Evolutionary conservation across 495 filamentous ascomycete genomes (phyloP), one percentile per base, ranked within the genome.

Genomic region (Tuber melanosporum): DNA sequence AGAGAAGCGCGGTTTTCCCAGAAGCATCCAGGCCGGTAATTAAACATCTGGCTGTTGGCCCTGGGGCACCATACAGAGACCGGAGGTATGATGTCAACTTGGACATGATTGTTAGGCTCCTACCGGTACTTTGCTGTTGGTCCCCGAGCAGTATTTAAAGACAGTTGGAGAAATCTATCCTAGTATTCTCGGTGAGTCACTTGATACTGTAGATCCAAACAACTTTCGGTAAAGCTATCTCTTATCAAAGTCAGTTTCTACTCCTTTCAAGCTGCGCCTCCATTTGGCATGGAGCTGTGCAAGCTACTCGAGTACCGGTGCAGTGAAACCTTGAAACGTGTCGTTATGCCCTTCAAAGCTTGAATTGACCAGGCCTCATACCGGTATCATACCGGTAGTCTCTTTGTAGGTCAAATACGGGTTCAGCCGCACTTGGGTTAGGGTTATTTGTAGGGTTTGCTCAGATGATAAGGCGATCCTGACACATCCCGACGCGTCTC

Each of bases 1-100:
- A 80, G 1, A 80, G 73, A 22, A 77, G 72, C 41, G 78, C 70
- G 7, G 78, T 80, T n/a, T 80, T 80, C 17, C 78, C 78, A 8
- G 73, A 41, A 10, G n/a, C 41, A 39, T 43, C 69, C 12, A 73
- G 19, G 0, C 78, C 78, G 5, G 78, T 73, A n/a, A 80, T 72
- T 9, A 80, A 6, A 45, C 78, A 80, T 39, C 44, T 46, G 19
- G 73, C 39, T 0, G 5, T 0, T 32, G 57, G 57, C 57, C 57
- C 57, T 15, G 73, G 78, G 2, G 41, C 72, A 0, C 70, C 69
- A 47, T 78, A 80, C 44, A 80, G 62, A 39, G 44, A 75, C 32
- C 71, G 71, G 19, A 80, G 4, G 45, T 78, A 80, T 22, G 73
- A 79, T 20, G 44, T 17, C 46, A 80, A 42, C 32, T 75, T 80